These are phyloP conservation scores for Aquanectria penicillioides DNA, from an alignment of 2,329 filamentous ascomycete genomes.

Conservation along the genomic window DNA sequence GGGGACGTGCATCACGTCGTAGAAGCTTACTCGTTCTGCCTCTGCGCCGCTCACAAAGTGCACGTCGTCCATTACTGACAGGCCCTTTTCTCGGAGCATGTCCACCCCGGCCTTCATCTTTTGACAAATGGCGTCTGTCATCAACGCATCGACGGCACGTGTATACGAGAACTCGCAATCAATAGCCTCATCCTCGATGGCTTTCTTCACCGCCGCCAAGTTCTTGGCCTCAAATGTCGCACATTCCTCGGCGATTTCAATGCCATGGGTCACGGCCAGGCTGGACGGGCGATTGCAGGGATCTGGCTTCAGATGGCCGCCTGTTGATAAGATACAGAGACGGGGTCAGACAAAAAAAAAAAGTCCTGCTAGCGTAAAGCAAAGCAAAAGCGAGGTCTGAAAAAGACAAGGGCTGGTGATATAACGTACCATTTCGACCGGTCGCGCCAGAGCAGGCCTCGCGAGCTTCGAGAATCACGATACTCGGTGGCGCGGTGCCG, in stretches of 20 bases:
- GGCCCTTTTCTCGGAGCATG: conserved; percentile 31
- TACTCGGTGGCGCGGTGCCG: conserved; percentile 20
- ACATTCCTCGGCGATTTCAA: conserved; percentile 33
- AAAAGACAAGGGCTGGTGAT: not conserved
- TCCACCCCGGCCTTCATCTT: conserved; percentile 44
- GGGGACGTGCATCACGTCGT: too few species aligned
- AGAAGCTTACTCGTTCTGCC: conserved; percentile 39
- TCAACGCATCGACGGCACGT: conserved; percentile 50
- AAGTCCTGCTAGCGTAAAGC: too few species aligned
- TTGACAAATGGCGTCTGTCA: conserved; percentile 37
- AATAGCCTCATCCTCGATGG: conserved; percentile 49
- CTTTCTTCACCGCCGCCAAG: conserved; percentile 43
- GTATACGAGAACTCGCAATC: conserved; percentile 58
- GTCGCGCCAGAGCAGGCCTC: conserved; percentile 50
- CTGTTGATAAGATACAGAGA: conserved; percentile 8
- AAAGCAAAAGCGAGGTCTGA: too few species aligned
- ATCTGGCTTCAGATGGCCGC: conserved; percentile 35
- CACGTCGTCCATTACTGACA: conserved; percentile 9
- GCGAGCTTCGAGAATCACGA: conserved; percentile 48
- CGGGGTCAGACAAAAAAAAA: too few species aligned
- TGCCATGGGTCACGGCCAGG: conserved; percentile 24
- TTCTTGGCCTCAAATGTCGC: conserved; percentile 30
- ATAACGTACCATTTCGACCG: conserved; percentile 46
- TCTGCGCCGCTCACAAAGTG: conserved; percentile 27
- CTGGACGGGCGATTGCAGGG: conserved; percentile 12